Conservation (phyloP, 2,329 filamentous ascomycete genomes). For the Scedosporium minutisporum region DNA sequence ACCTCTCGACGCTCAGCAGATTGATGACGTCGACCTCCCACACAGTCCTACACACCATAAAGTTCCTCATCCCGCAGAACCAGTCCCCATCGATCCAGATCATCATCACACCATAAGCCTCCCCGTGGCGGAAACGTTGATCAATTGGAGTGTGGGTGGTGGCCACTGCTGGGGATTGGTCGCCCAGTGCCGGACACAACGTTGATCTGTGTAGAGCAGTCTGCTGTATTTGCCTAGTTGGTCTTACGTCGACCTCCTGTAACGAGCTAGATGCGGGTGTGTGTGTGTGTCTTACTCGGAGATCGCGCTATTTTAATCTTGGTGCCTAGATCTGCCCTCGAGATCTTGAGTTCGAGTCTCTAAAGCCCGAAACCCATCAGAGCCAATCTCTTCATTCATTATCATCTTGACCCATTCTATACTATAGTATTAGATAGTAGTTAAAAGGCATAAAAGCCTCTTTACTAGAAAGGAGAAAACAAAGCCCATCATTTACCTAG, state of each 20-base stretch:
- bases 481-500: no score
- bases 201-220: no score
- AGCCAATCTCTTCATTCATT: no score
- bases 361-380: no score
- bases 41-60: neutral
- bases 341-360: neutral
- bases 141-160: neutral
- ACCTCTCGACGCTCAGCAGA: neutral
- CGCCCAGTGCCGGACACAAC: neutral
- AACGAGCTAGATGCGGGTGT: neutral
- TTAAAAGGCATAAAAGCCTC: no score
- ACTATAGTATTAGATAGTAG: no score
- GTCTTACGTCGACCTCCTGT: neutral
- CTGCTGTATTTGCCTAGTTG: neutral
- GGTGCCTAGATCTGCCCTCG: neutral
- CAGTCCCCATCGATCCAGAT: neutral
- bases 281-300: neutral
- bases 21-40: conserved; percentile 3
- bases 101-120: neutral
- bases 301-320: neutral
- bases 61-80: neutral
- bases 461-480: no score
- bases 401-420: no score
- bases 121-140: neutral
- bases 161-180: neutral